Base-by-base conservation (phyloP, 139 green algal species). In the Auxenochlorella protothecoides region DNA sequence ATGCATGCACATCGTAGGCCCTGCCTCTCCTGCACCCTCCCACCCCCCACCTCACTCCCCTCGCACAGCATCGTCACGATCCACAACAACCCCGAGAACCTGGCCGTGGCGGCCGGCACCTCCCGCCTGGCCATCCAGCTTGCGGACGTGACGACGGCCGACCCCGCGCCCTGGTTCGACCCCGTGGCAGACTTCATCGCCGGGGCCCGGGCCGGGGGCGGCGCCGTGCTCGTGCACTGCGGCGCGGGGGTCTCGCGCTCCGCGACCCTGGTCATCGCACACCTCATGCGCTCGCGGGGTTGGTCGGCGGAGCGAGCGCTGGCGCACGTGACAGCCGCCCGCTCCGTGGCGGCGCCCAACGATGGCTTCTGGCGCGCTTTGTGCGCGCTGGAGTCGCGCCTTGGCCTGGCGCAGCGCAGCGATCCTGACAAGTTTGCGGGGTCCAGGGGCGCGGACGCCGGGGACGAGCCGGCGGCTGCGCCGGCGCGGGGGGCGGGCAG, bases 171-270 rank as follows among this genome's bases (percentile, higher is more conserved):
- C 2, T 80, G 82, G 69, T 92, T 95, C 76, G 70, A 75, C 15
- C 9, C 71, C 12, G 73, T 75, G 9, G 91, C 81, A 57, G 80
- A 87, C n/a, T 90, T 88, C 76, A 90, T 95, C 6, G 85, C 90
- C 14, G 84, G 89, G 55, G 84, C 65, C 5, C 61, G 80, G 8
- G 55, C 12, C 14, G 63, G 57, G 53, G 16, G 70, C 11, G 71
- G 80, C 88, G 87, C 77, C 3, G 84, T 90, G 69, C 78, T 95
- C 72, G 84, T 96, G 67, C 90, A 96, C 79, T 96, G 90, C 68
- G 90, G 90, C 5, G 89, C 89, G 5, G 90, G 90, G 4, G 89
- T 91, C 15, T 87, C 76, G 52, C 83, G 90, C 59, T 89, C 81
- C 9, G 88, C 90, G 64, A 85, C 85, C 2, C 81, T 95, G 66